A percentile compares a stretch with the other conserved stretches of the same genome.
Evolutionary conservation across 345 rosid species (phyloP).

Genomic region (Anacardium occidentale): DNA sequence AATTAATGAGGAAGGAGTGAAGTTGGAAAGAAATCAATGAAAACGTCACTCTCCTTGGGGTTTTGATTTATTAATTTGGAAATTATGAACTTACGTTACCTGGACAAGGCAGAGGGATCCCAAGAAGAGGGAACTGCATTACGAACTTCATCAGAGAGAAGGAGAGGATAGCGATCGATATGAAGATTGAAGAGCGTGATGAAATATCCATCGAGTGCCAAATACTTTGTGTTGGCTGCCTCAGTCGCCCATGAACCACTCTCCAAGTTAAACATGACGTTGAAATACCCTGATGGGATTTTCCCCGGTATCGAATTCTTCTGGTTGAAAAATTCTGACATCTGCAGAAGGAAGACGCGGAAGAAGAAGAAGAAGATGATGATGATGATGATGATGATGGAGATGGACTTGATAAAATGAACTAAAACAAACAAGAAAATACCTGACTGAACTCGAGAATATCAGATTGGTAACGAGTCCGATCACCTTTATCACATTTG

Average conservation of each 20-base stretch:
- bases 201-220: slow-evolving; percentile 73
- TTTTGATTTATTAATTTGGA: not conserved
- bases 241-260: slow-evolving; percentile 76
- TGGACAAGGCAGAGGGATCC: slow-evolving; percentile 79
- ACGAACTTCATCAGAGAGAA: slow-evolving; percentile 60
- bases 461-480: slow-evolving; percentile 69
- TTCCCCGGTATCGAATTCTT: slow-evolving; percentile 60
- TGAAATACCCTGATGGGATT: slow-evolving; percentile 80
- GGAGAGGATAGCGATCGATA: slow-evolving; percentile 65
- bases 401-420: too few species aligned
- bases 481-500: slow-evolving; percentile 89
- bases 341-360: slow-evolving; percentile 49
- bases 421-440: not conserved
- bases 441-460: slow-evolving; percentile 83
- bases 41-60: too few species aligned
- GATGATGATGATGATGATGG: not conserved
- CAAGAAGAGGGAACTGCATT: slow-evolving; percentile 73
- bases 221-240: slow-evolving; percentile 55
- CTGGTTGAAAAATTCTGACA: slow-evolving; percentile 84
- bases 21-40: too few species aligned
- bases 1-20: too few species aligned
- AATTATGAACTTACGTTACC: slow-evolving; percentile 33
- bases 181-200: slow-evolving; percentile 56
- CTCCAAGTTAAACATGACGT: slow-evolving; percentile 68
- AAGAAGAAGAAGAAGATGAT: not conserved